A percentile compares a stretch with the other conserved stretches of the same genome.
Conservation (phyloP, 495 filamentous ascomycete species). For the Trypethelium eluteriae region DNA sequence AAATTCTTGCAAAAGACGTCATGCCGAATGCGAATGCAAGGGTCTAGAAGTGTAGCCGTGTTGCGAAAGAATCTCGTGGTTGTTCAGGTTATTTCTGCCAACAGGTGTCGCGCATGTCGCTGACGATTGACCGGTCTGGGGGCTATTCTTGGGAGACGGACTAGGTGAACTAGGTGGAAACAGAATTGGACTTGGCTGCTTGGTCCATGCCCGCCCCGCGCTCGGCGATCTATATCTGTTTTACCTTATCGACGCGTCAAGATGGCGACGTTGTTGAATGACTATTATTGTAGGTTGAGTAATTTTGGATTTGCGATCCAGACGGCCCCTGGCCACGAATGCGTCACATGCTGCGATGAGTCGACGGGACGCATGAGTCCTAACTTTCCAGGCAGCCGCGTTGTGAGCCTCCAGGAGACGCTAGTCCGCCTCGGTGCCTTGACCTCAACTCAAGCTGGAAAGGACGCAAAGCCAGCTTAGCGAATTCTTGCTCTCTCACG, state of each 20-base stretch:
- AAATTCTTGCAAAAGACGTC: neutral
- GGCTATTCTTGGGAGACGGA: constrained; percentile 1
- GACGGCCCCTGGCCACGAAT: neutral
- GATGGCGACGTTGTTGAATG: neutral
- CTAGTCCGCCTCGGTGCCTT: neutral
- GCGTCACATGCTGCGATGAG: neutral
- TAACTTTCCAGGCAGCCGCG: neutral
- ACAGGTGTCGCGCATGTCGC: neutral
- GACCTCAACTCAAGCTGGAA: neutral
- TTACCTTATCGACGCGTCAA: neutral
- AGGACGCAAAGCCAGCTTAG: too few species aligned
- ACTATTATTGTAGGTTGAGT: too few species aligned
- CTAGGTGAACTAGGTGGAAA: too few species aligned
- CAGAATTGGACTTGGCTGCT: too few species aligned
- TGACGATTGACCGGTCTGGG: neutral
- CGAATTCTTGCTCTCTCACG: too few species aligned
- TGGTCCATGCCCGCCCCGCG: neutral
- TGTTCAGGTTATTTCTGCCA: neutral
- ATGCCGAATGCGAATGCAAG: neutral
- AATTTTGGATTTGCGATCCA: too few species aligned
- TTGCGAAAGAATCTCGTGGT: neutral
- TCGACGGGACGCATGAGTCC: neutral
- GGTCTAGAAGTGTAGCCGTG: neutral
- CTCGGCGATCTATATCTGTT: neutral
- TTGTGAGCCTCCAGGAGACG: neutral